Evolutionary conservation across 1,139 yeast genomes (phyloP).

Genomic region (Hanseniaspora gamundiae): DNA sequence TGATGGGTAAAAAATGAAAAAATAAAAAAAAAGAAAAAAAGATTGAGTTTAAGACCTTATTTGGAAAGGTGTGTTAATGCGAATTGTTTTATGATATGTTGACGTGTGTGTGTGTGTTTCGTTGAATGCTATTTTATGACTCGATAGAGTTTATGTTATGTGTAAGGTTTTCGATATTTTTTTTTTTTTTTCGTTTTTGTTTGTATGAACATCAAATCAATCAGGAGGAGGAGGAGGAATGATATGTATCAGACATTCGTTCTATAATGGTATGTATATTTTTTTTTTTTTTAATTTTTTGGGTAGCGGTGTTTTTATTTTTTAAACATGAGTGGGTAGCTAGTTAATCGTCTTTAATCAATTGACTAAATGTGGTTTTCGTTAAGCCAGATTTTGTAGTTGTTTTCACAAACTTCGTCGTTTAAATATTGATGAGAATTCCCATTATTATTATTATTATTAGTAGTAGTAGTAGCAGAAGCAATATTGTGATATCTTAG

Average conservation of each 20-base stretch:
- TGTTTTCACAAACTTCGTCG: conserved; percentile 20
- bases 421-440: conserved; percentile 2
- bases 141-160: too few species aligned
- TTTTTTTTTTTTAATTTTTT: too few species aligned
- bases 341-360: too few species aligned
- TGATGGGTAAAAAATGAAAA: background rate
- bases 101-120: background rate
- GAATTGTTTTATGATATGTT: background rate
- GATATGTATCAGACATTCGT: too few species aligned
- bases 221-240: too few species aligned
- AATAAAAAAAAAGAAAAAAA: conserved; percentile 1
- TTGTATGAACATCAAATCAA: too few species aligned
- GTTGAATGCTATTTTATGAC: too few species aligned
- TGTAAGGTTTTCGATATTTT: too few species aligned
- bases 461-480: too few species aligned
- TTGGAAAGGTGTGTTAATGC: background rate
- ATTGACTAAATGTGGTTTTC: conserved; percentile 8
- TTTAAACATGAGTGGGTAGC: background rate
- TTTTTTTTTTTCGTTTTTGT: too few species aligned
- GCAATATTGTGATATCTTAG: too few species aligned
- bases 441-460: conserved; percentile 1
- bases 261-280: too few species aligned
- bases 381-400: conserved; percentile 20
- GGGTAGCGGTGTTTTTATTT: background rate
- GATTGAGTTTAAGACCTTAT: background rate